phyloP scores from a whole-genome alignment of 78 protist genomes.

The Tieghemostelium lacteum region DNA sequence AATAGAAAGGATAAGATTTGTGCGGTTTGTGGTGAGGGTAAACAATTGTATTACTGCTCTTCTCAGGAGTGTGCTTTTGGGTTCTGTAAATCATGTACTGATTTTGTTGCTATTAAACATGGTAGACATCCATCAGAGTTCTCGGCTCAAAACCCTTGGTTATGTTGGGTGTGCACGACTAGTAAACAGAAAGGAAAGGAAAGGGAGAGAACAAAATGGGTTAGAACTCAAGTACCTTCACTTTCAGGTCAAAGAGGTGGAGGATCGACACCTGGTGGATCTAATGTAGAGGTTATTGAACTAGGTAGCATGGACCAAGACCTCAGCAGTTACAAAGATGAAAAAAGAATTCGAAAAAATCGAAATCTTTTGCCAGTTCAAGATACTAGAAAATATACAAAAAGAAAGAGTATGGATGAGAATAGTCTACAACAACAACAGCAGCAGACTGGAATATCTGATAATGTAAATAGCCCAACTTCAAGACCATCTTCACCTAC shows the following conservation, averaged over 20 bases:
- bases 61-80: constrained; percentile 68
- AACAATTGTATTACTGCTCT: constrained; percentile 34
- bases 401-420: not conserved
- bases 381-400: constrained; percentile 26
- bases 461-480: not conserved
- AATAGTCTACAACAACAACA: constrained; percentile 3
- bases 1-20: constrained; percentile 51
- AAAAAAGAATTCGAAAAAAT: constrained; percentile 39
- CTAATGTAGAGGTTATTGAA: not conserved
- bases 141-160: constrained; percentile 14
- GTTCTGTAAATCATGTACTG: constrained; percentile 35
- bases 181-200: constrained; percentile 23
- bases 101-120: constrained; percentile 26
- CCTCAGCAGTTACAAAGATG: not conserved
- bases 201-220: constrained; percentile 73
- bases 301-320: not conserved
- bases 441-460: no score
- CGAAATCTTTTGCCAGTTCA: no score
- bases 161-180: constrained; percentile 58
- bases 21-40: constrained; percentile 65
- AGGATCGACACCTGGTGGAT: constrained; percentile 8
- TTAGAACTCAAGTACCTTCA: constrained; percentile 4
- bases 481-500: not conserved
- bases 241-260: not conserved
- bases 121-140: constrained; percentile 1